Conservation (phyloP, 2,329 filamentous ascomycete genomes). For the Aspergillus sojae region DNA sequence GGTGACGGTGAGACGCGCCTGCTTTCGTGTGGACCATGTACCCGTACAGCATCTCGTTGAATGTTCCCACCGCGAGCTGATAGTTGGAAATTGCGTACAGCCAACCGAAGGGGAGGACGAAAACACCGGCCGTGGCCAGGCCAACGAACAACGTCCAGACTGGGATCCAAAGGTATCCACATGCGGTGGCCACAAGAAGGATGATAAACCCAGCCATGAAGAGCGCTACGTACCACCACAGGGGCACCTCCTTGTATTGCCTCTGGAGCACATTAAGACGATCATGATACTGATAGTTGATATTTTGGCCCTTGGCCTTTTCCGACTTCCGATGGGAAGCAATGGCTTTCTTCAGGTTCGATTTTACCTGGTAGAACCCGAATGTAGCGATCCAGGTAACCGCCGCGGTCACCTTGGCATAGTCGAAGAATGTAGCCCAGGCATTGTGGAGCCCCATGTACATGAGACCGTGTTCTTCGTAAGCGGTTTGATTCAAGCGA, state of each 20-base stretch:
- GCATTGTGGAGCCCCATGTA: conserved; percentile 61
- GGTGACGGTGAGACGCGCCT: conserved; percentile 56
- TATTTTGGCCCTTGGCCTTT: conserved; percentile 33
- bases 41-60: conserved; percentile 63
- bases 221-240: conserved; percentile 60
- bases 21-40: conserved; percentile 58
- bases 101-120: conserved; percentile 62
- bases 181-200: conserved; percentile 55
- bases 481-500: conserved; percentile 54
- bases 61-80: conserved; percentile 57
- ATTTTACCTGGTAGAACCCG: conserved; percentile 53
- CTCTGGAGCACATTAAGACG: conserved; percentile 63
- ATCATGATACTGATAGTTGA: conserved; percentile 61
- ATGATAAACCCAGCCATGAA: conserved; percentile 54
- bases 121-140: conserved; percentile 56
- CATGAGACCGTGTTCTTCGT: conserved; percentile 54
- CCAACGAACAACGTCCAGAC: conserved; percentile 64
- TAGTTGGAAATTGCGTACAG: conserved; percentile 63
- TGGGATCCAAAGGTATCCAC: conserved; percentile 59
- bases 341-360: conserved; percentile 49
- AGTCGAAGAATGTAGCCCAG: conserved; percentile 64
- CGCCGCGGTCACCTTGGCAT: conserved; percentile 61
- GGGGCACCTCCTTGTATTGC: conserved; percentile 60
- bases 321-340: conserved; percentile 37
- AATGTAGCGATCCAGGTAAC: conserved; percentile 63